Evolutionary conservation across 345 rosid species (phyloP).

Genomic region (Cardamine chenopodiifolia): DNA sequence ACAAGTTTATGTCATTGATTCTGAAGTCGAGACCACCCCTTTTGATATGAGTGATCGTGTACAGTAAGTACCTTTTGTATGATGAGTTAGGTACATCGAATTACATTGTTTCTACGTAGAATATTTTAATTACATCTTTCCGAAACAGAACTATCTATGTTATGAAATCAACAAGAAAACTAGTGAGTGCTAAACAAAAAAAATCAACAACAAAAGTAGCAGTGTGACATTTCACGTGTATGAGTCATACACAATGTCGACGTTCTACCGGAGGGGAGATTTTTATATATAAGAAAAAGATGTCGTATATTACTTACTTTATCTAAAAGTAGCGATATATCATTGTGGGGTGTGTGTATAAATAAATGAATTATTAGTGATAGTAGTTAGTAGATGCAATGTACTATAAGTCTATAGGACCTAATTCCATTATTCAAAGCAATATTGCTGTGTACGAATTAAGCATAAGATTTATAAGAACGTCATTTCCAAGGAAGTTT

Average conservation of each 20-base stretch:
- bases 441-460: conserved; percentile 17
- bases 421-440: conserved; percentile 38
- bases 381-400: conserved; percentile 34
- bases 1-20: not conserved
- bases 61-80: not conserved
- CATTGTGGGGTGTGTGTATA: conserved; percentile 17
- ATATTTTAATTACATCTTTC: not conserved
- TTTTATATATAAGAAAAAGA: not conserved
- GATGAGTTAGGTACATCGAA: not conserved
- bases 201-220: not conserved
- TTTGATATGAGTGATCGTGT: not conserved
- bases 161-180: not conserved
- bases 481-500: conserved; percentile 3
- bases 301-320: not conserved
- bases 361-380: conserved; percentile 30
- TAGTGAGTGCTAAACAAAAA: not conserved
- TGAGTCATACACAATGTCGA: not conserved
- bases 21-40: not conserved
- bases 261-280: not conserved
- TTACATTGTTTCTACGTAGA: not conserved
- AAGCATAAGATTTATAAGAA: conserved; percentile 27
- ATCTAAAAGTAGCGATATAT: conserved; percentile 14
- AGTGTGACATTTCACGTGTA: conserved; percentile 15
- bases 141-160: not conserved
- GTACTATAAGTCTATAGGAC: conserved; percentile 31